Conservation (phyloP, 768 basidiomycete species). For the Pleurotus tuber-regium region DNA sequence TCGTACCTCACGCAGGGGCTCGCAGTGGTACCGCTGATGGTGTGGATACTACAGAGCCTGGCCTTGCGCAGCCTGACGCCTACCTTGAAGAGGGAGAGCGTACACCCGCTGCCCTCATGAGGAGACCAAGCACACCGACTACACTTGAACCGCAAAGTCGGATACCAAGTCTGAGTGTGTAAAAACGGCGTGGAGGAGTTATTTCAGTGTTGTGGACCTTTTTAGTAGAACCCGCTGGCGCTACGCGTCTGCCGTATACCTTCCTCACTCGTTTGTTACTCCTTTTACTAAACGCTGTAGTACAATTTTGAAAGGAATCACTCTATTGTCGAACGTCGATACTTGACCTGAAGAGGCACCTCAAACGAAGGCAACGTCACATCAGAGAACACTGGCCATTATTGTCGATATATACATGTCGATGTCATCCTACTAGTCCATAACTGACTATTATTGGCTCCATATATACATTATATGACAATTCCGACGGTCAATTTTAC, state of each 20-base stretch:
- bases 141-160: conserved; percentile 33
- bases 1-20: conserved; percentile 69
- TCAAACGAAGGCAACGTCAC: too few species aligned
- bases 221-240: neutral
- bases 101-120: conserved; percentile 23
- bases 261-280: neutral
- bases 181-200: too few species aligned
- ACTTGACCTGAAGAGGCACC: too few species aligned
- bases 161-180: conserved; percentile 42
- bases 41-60: conserved; percentile 53
- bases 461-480: too few species aligned
- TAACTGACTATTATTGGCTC: too few species aligned
- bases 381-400: too few species aligned
- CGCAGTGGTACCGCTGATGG: conserved; percentile 65
- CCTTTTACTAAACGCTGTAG: neutral
- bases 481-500: too few species aligned
- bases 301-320: neutral
- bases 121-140: conserved; percentile 24
- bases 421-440: too few species aligned
- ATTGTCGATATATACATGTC: too few species aligned
- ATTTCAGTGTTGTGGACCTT: neutral
- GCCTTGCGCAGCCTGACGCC: conserved; percentile 39
- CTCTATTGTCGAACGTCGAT: too few species aligned
- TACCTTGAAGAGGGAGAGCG: conserved; percentile 42
- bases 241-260: neutral